Base-by-base conservation (phyloP, 805 yeast genomes). In the Teunomyces lycoperdinae region DNA sequence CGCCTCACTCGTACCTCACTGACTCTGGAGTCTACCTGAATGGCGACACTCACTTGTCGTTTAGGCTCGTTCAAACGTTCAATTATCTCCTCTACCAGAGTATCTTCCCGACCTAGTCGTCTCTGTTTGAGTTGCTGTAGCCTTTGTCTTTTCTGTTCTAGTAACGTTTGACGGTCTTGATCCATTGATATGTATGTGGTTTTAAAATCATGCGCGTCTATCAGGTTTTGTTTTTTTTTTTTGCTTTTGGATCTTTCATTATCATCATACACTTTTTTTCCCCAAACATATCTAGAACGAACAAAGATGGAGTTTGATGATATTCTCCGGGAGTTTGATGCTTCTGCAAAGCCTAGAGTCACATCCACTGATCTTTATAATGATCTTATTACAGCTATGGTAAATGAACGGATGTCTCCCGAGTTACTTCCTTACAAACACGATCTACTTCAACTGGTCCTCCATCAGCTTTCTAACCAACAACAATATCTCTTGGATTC, bases 371-470 rank as follows among this genome's bases (percentile, higher is more conserved):
- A 26, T 6, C 45, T 61, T 46, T 40, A 54, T 43, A 59, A 66
- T 31, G 64, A 64, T 29, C 68, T 91, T 39, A 73, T 79, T 17
- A 76, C 73, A 27, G 81, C 83, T 2, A 92, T 96, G 97, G 68
- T 86, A 28, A 79, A 85, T 45, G 99, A 94, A 62, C 76, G 96
- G 46, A 82, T 82, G 76, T 74, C 94, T 1, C 98, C 97, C 0
- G 96, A 89, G 49, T 67, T 94, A n/a, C 68, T 92, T 40, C 87
- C 85, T 1, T 92, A 86, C 61, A 83, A 89, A 50, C 76, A 75
- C 11, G 73, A 67, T 3, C 69, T 90, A 32, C 64, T 94, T 57
- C 77, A 76, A 3, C 64, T 82, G 32, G 76, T 87, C 17, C 63
- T 89, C 48, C 67, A 64, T 1, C 75, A 87, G 52, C 70, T 91